A percentile compares a stretch with the other conserved stretches of the same genome.
Evolutionary conservation across 2,329 filamentous ascomycete species (phyloP).

Genomic region (Hyphodiscus sp.): DNA sequence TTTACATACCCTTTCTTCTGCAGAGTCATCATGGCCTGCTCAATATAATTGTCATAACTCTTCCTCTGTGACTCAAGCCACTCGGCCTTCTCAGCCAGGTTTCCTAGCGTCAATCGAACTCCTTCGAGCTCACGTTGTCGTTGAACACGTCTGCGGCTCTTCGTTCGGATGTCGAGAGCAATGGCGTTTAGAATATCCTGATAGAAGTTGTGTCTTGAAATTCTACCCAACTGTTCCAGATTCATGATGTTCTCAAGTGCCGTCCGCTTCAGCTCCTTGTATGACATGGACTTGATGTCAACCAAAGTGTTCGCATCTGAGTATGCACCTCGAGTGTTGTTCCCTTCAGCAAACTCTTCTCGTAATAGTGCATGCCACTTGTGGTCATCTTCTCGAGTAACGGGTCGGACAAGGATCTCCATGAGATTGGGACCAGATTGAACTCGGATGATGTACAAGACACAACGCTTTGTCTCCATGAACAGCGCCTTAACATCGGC

Average conservation of each 20-base stretch:
- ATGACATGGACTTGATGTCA: constrained; percentile 84
- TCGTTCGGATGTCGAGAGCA: constrained; percentile 91
- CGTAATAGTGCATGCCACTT: constrained; percentile 77
- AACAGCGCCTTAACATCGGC: constrained; percentile 87
- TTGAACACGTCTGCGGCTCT: constrained; percentile 88
- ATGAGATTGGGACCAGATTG: constrained; percentile 89
- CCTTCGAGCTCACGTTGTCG: constrained; percentile 85
- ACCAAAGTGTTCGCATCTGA: constrained; percentile 77
- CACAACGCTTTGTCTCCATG: constrained; percentile 96
- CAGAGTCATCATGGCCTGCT: constrained; percentile 94
- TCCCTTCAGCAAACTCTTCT: constrained; percentile 70
- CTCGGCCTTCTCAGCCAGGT: constrained; percentile 77
- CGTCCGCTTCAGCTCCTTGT: constrained; percentile 86
- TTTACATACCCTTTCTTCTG: constrained; percentile 79
- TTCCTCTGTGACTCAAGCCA: constrained; percentile 95
- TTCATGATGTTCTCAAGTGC: constrained; percentile 90
- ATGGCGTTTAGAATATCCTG: constrained; percentile 98
- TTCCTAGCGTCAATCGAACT: constrained; percentile 66
- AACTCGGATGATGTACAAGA: constrained; percentile 95
- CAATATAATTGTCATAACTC: constrained; percentile 98
- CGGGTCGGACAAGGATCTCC: constrained; percentile 89
- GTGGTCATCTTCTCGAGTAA: constrained; percentile 78
- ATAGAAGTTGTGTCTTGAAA: constrained; percentile 82
- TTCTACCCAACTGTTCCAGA: constrained; percentile 79
- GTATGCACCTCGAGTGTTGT: constrained; percentile 73